A percentile compares a stretch with the other conserved stretches of the same genome.
Conservation (phyloP, 768 basidiomycete species). For the Rhizopogon vesiculosus region DNA sequence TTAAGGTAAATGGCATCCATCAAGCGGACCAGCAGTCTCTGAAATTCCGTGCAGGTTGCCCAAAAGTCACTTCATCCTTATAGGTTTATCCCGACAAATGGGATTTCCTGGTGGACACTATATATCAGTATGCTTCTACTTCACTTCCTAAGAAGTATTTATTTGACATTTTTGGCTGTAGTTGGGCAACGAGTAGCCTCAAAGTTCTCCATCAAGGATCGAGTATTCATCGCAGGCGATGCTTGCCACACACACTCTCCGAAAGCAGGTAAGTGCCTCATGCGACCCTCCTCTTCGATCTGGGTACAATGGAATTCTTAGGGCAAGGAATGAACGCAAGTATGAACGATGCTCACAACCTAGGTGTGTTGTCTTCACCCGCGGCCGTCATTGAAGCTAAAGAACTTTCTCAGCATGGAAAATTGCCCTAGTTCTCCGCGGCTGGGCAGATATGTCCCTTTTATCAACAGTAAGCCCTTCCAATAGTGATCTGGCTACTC, state of each 20-base stretch:
- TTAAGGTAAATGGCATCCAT: slow-evolving; percentile 25
- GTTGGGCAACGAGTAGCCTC: slow-evolving; percentile 56
- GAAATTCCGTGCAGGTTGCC: slow-evolving; percentile 26
- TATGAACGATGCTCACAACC: slow-evolving; percentile 52
- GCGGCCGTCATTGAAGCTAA: not conserved
- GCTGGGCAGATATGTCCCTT: slow-evolving; percentile 40
- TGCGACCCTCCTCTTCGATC: not conserved
- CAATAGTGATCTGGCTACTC: not conserved
- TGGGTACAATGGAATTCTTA: slow-evolving; percentile 20
- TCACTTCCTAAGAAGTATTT: not conserved
- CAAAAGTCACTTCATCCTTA: slow-evolving; percentile 38
- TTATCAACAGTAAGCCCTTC: slow-evolving; percentile 37
- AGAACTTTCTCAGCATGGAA: slow-evolving; percentile 40
- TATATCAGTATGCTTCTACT: slow-evolving; percentile 36
- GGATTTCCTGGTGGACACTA: slow-evolving; percentile 45
- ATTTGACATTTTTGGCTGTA: slow-evolving; percentile 10
- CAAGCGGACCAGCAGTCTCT: not conserved
- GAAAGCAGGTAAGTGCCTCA: slow-evolving; percentile 31
- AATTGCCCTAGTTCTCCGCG: slow-evolving; percentile 42
- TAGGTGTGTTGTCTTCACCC: slow-evolving; percentile 25
- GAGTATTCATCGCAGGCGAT: slow-evolving; percentile 55
- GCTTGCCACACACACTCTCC: slow-evolving; percentile 45
- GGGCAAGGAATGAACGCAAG: slow-evolving; percentile 53
- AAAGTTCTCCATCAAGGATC: slow-evolving; percentile 40
- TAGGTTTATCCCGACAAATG: slow-evolving; percentile 22